phyloP scores from a whole-genome alignment of 2,329 filamentous ascomycete species.

The Cadophora malorum region DNA sequence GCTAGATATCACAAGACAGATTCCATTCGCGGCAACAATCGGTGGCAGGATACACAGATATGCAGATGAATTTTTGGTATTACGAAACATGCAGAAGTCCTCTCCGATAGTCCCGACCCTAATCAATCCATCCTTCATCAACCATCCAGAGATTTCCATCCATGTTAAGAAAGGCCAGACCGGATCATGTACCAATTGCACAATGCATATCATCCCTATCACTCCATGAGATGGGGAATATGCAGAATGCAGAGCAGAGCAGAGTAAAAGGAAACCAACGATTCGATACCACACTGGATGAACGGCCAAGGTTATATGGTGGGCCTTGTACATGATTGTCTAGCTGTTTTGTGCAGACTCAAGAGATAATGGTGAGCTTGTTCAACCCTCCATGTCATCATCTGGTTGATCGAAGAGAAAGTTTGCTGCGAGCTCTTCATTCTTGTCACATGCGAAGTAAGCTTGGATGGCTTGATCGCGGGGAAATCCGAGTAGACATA shows the following conservation, averaged over 20 bases:
- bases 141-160: background rate
- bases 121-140: background rate
- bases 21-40: too few species aligned
- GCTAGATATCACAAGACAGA: too few species aligned
- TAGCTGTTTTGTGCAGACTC: slow-evolving; percentile 13
- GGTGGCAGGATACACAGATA: background rate
- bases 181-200: background rate
- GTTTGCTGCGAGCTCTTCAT: slow-evolving; percentile 97
- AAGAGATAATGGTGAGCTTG: slow-evolving; percentile 19
- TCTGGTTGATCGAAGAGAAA: slow-evolving; percentile 98
- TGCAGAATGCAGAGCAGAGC: slow-evolving; percentile 12
- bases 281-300: background rate
- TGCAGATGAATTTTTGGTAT: slow-evolving; percentile 13
- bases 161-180: background rate
- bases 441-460: slow-evolving; percentile 99
- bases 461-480: slow-evolving; percentile 95
- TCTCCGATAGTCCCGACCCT: background rate
- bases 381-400: slow-evolving; percentile 56
- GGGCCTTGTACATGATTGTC: slow-evolving; percentile 16
- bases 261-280: slow-evolving; percentile 12
- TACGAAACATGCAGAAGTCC: slow-evolving; percentile 6
- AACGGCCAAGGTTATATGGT: background rate
- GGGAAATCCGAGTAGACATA: slow-evolving; percentile 92
- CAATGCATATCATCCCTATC: background rate
- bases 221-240: slow-evolving; percentile 3